Conservation (phyloP, 768 basidiomycete species). For the Podaxis pistillaris region DNA sequence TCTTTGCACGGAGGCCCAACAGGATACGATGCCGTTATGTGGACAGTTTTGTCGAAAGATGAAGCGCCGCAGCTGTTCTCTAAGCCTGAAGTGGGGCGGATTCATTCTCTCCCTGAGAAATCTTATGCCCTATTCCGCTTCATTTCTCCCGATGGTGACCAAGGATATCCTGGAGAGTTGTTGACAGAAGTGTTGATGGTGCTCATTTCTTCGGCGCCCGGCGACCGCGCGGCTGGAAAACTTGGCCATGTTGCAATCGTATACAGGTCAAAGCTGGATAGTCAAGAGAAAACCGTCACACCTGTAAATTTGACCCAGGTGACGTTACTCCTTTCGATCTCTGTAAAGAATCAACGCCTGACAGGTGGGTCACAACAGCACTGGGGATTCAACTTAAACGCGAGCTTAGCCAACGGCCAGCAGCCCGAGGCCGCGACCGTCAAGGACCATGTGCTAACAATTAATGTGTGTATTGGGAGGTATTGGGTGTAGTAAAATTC, state of each 20-base stretch:
- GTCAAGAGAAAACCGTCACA: slow-evolving; percentile 48
- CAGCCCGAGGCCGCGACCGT: slow-evolving; percentile 42
- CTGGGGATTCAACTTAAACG: slow-evolving; percentile 83
- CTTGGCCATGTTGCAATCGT: slow-evolving; percentile 68
- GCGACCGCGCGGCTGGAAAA: slow-evolving; percentile 19
- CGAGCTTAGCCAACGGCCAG: slow-evolving; percentile 47
- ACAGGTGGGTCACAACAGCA: slow-evolving; percentile 40
- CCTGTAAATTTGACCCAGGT: slow-evolving; percentile 80
- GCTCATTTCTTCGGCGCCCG: slow-evolving; percentile 35
- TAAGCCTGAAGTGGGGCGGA: slow-evolving; percentile 45
- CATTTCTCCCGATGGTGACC: slow-evolving; percentile 62
- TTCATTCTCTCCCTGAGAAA: slow-evolving; percentile 30
- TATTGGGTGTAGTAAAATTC: not conserved
- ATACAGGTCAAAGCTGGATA: slow-evolving; percentile 68
- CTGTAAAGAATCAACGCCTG: slow-evolving; percentile 2
- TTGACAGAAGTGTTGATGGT: slow-evolving; percentile 56
- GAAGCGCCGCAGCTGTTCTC: slow-evolving; percentile 53
- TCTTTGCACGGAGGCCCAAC: slow-evolving; percentile 71
- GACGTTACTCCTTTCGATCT: slow-evolving; percentile 8
- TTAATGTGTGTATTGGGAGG: slow-evolving; percentile 30
- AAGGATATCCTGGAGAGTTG: slow-evolving; percentile 67
- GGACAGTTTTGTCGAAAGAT: slow-evolving; percentile 43
- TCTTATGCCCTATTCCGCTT: slow-evolving; percentile 54
- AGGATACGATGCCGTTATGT: slow-evolving; percentile 60
- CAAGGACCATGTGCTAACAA: slow-evolving; percentile 44